Evolutionary conservation across 495 filamentous ascomycete genomes (phyloP).

Genomic region (Glarea lozoyensis): DNA sequence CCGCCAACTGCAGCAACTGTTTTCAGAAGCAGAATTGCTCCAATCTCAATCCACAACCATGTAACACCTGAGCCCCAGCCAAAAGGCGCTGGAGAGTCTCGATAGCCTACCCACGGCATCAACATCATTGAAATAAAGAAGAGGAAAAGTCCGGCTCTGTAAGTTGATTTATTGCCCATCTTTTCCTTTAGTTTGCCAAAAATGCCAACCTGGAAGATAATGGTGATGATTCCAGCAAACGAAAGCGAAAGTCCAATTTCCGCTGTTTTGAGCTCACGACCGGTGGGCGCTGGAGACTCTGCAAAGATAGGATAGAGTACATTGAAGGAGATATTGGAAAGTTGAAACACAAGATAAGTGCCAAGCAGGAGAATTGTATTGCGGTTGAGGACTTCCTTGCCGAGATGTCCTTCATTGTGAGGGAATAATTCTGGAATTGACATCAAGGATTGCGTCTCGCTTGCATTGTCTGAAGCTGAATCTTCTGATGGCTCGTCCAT

Average conservation of each 20-base stretch:
- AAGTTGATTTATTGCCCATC: conserved; percentile 78
- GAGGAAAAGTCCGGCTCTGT: conserved; percentile 68
- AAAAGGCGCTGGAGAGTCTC: conserved; percentile 37
- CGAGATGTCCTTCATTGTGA: conserved; percentile 29
- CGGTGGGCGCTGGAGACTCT: conserved; percentile 61
- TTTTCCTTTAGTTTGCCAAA: conserved; percentile 73
- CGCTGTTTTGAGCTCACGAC: conserved; percentile 63
- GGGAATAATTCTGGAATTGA: conserved; percentile 17
- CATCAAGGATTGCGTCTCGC: conserved; percentile 20
- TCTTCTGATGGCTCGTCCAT: conserved; percentile 27
- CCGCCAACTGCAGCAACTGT: conserved; percentile 83
- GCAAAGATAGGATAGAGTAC: conserved; percentile 60
- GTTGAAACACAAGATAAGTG: conserved; percentile 22
- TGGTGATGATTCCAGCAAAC: conserved; percentile 74
- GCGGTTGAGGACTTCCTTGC: conserved; percentile 55
- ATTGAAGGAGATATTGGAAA: conserved; percentile 22
- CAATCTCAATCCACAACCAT: conserved; percentile 68
- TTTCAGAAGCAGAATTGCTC: conserved; percentile 72
- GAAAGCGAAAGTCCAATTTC: conserved; percentile 83
- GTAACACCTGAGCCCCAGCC: conserved; percentile 45
- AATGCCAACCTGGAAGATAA: conserved; percentile 78
- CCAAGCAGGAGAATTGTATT: conserved; percentile 66
- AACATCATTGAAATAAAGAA: conserved; percentile 76
- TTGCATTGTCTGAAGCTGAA: conserved; percentile 18
- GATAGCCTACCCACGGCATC: conserved; percentile 89